These are phyloP conservation scores for Aspergillus persii DNA, from an alignment of 2,329 filamentous ascomycete genomes.

Conservation along the genomic window DNA sequence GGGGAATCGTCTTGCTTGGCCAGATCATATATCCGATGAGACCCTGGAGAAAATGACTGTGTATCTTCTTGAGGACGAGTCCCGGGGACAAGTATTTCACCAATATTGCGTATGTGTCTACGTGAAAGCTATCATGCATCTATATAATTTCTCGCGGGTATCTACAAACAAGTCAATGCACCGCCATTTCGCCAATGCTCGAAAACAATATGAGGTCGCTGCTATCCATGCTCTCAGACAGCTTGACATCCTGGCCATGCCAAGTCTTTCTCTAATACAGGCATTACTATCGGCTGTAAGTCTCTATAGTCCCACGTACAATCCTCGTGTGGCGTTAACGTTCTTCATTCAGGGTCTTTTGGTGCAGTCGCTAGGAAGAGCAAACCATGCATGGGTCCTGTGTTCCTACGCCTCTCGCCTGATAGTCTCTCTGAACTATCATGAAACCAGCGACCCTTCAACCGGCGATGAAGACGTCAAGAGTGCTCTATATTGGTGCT, in stretches of 20 bases:
- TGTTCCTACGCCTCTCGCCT: constrained; percentile 27
- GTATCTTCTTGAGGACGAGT: constrained; percentile 11
- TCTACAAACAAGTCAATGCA: constrained; percentile 14
- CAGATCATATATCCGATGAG: constrained; percentile 26
- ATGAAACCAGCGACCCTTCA: not conserved
- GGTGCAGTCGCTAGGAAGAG: constrained; percentile 25
- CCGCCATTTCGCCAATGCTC: constrained; percentile 19
- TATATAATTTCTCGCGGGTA: constrained; percentile 15
- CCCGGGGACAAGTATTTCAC: constrained; percentile 11
- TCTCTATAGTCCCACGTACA: not conserved
- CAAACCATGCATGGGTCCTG: constrained; percentile 24
- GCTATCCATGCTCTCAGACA: constrained; percentile 15
- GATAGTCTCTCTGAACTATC: constrained; percentile 23
- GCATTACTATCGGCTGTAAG: constrained; percentile 26
- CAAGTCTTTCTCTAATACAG: constrained; percentile 21
- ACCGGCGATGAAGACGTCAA: constrained; percentile 15
- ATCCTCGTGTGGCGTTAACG: not conserved
- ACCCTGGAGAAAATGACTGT: constrained; percentile 21
- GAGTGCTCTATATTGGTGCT: constrained; percentile 26
- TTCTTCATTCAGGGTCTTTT: constrained; percentile 18
- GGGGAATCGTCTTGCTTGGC: constrained; percentile 16
- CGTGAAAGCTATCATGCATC: constrained; percentile 20
- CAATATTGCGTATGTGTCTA: constrained; percentile 27
- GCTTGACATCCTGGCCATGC: constrained; percentile 18
- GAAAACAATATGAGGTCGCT: constrained; percentile 17